These are phyloP conservation scores for Penicillium pancosmium DNA, from an alignment of 495 filamentous ascomycete genomes.

Conservation along the genomic window DNA sequence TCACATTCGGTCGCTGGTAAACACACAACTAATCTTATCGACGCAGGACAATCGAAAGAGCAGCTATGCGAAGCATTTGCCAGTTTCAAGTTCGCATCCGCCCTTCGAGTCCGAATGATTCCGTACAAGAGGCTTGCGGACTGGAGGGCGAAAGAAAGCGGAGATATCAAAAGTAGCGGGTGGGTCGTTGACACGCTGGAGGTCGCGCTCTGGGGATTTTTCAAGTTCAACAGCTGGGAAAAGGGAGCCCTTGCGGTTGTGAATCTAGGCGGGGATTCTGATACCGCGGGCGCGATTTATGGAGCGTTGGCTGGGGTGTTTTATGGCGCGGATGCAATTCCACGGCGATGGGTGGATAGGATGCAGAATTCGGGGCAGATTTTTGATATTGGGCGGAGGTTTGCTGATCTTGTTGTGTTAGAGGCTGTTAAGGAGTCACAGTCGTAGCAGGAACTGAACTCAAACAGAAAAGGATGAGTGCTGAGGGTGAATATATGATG, in stretches of 20 bases:
- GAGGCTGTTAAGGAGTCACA: not conserved
- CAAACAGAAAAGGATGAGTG: too few relatives aligned
- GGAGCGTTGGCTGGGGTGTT: slow-evolving; percentile 50
- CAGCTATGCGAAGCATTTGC: slow-evolving; percentile 17
- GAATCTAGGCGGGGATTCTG: slow-evolving; percentile 52
- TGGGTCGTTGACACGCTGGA: slow-evolving; percentile 53
- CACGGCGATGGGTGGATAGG: slow-evolving; percentile 34
- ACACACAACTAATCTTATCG: not conserved
- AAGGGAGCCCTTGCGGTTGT: slow-evolving; percentile 48
- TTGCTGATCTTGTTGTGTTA: slow-evolving; percentile 9
- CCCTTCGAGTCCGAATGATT: slow-evolving; percentile 25
- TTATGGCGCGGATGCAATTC: slow-evolving; percentile 43
- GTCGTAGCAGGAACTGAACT: not conserved
- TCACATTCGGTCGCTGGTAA: not conserved
- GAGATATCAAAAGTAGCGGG: slow-evolving; percentile 38
- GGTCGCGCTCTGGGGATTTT: slow-evolving; percentile 51
- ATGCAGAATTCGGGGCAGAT: slow-evolving; percentile 33
- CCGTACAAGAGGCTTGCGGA: slow-evolving; percentile 18
- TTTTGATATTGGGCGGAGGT: slow-evolving; percentile 39
- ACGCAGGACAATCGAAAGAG: slow-evolving; percentile 26
- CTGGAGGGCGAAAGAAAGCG: slow-evolving; percentile 20
- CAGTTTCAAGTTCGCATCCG: slow-evolving; percentile 20
- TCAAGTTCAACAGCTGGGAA: slow-evolving; percentile 39
- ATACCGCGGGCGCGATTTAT: slow-evolving; percentile 54
- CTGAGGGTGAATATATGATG: too few relatives aligned